Percentiles rank a stretch among this genome's conserved stretches.
Conservation (phyloP, 495 filamentous ascomycete genomes). For the Aspergillus nidulans region DNA sequence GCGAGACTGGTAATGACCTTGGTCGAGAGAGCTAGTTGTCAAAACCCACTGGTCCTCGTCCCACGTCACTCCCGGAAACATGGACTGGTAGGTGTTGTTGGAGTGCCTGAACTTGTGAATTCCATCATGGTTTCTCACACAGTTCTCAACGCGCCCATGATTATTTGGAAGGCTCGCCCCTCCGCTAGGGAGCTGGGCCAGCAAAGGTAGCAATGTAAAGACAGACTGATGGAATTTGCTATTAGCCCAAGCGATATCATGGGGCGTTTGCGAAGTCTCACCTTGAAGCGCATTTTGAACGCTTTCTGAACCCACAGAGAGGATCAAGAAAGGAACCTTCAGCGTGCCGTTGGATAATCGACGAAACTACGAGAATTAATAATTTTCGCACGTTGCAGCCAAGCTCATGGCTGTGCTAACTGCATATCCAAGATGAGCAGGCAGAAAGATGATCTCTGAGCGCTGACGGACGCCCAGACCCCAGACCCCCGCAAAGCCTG, state of each 20-base stretch:
- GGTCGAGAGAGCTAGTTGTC: conserved; percentile 49
- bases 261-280: neutral
- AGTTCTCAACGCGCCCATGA: conserved; percentile 7
- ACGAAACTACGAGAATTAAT: neutral
- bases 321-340: neutral
- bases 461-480: conserved; percentile 13
- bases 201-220: neutral
- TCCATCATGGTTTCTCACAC: conserved; percentile 8
- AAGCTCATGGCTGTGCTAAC: conserved; percentile 5
- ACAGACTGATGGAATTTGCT: neutral
- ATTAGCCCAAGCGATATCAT: neutral
- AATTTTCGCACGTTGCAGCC: neutral
- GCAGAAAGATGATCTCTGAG: conserved; percentile 11
- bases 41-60: conserved; percentile 61
- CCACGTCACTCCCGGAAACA: conserved; percentile 54
- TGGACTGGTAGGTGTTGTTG: conserved; percentile 39
- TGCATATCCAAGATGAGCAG: conserved; percentile 18
- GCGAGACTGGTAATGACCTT: conserved; percentile 60
- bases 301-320: neutral
- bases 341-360: neutral
- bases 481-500: neutral
- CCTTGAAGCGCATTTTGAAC: conserved; percentile 8
- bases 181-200: conserved; percentile 3
- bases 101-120: neutral
- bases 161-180: neutral